A percentile compares a stretch with the other conserved stretches of the same genome.
phyloP scores from a whole-genome alignment of 148 eudicot genomes.

The Gaultheria prostrata region DNA sequence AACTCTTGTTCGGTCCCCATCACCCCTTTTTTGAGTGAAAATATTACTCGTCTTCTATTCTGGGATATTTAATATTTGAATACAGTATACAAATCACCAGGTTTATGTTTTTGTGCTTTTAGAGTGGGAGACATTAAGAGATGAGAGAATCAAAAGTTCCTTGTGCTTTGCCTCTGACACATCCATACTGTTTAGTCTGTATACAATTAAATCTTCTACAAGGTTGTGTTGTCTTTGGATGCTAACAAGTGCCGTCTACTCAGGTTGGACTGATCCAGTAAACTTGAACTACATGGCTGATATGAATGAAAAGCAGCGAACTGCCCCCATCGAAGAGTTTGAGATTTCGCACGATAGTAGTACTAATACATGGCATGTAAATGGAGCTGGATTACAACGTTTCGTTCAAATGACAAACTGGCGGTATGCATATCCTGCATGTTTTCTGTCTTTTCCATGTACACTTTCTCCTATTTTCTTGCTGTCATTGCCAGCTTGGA shows the following conservation, averaged over 20 bases:
- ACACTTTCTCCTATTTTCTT: not conserved
- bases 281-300: conserved; percentile 85
- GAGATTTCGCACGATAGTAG: conserved; percentile 65
- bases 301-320: conserved; percentile 57
- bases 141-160: not conserved
- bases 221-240: not conserved
- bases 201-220: not conserved
- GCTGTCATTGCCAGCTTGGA: not conserved
- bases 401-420: conserved; percentile 99
- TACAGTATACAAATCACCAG: not conserved
- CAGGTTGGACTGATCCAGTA: conserved; percentile 46
- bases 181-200: not conserved
- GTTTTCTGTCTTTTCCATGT: not conserved
- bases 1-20: not conserved
- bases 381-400: conserved; percentile 77
- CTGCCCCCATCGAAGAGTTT: conserved; percentile 71
- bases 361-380: conserved; percentile 67
- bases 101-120: not conserved
- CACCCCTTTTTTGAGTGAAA: no score
- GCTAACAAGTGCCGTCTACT: conserved; percentile 18
- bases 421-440: conserved; percentile 47
- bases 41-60: no score
- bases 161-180: not conserved
- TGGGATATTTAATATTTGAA: not conserved
- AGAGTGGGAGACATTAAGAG: not conserved